phyloP scores from a whole-genome alignment of 371 early-diverging fungal species.

The Zopfochytrium polystomum region DNA sequence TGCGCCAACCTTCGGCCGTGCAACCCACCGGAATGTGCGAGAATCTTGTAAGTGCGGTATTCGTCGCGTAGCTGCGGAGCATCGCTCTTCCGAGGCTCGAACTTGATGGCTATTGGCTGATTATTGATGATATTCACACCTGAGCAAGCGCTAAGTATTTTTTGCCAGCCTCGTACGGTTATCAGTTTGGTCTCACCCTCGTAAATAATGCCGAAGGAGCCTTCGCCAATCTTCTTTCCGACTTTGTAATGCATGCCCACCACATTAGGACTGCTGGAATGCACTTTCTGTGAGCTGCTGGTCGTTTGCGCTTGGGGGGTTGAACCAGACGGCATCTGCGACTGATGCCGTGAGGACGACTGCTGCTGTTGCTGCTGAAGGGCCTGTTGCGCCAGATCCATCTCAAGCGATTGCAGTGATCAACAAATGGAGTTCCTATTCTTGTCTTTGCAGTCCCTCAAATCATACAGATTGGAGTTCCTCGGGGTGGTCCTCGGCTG shows the following conservation, averaged over 20 bases:
- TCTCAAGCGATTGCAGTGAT: too few relatives aligned
- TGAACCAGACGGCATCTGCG: too few relatives aligned
- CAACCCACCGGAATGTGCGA: conserved; percentile 57
- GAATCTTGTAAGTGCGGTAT: conserved; percentile 85
- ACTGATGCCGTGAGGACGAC: too few relatives aligned
- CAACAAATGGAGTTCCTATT: too few relatives aligned
- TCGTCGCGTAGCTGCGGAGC: conserved; percentile 93
- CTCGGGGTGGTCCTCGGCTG: too few relatives aligned
- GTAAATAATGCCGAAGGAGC: conserved; percentile 95
- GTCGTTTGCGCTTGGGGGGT: too few relatives aligned
- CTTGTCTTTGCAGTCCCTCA: too few relatives aligned
- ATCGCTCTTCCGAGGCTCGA: conserved; percentile 89
- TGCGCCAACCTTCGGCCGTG: not conserved
- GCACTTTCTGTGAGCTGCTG: conserved; percentile 5
- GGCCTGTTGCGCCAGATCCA: too few relatives aligned
- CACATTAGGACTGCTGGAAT: conserved; percentile 31
- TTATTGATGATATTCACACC: conserved; percentile 64
- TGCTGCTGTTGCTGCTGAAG: too few relatives aligned
- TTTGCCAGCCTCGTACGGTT: too few relatives aligned
- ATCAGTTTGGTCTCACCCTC: conserved; percentile 62
- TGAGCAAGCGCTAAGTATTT: not conserved
- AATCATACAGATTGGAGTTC: too few relatives aligned
- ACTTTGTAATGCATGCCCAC: conserved; percentile 94
- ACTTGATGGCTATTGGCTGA: conserved; percentile 87
- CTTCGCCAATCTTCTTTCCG: conserved; percentile 95